Base-by-base conservation (phyloP, 2,329 filamentous ascomycete genomes). In the Ceratocystis papillata region DNA sequence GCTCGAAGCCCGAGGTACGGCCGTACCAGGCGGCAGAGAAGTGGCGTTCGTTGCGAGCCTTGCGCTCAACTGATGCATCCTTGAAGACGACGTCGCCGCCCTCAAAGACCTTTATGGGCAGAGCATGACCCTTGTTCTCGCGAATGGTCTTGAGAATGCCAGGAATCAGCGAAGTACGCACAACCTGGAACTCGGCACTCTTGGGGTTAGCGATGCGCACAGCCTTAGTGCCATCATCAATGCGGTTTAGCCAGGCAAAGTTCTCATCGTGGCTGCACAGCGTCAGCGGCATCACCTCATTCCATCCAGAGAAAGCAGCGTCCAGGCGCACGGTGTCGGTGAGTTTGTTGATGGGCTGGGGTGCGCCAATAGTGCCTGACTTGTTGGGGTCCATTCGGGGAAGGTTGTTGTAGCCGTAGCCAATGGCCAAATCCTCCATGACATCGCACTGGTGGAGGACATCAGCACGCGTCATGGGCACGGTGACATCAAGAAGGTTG, bases 261-360 rank as follows among this genome's bases (percentile, higher is more conserved):
- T 99, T 99, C 81, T 99, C 94, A 73, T 97, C 93, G 75, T 96
- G 91, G 59, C 90, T 96, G 81, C 94, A 99, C 65, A 99, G 84
- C 71, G 96, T 97, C 33, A 99, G 81, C 30, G 94, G 93, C 83
- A 99, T 87, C 66, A 96, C 93, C 79, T 99, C 94, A 65, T 85
- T 87, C 94, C 94, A 99, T 68, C 94, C 94, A 5, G 93, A 88
- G 85, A 96, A 94, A 65, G 92, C 93, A 63, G 89, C 84, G 76
- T 99, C 94, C 65, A 86, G 79, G 65, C 94, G 88, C 68, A 97
- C 84, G 70, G 97, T 96, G 73, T 99, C 95, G 68, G 83, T 83
- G 50, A 99, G 87, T 78, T 96, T 97, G 82, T 99, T 99, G 77
- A 99, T 87, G 68, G 86, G 84, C 8, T 97, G 81, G 8, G 92